Percentiles rank a stretch among this genome's conserved stretches.
Evolutionary conservation across 2,329 filamentous ascomycete species (phyloP).

Genomic region (Fusarium multiceps): DNA sequence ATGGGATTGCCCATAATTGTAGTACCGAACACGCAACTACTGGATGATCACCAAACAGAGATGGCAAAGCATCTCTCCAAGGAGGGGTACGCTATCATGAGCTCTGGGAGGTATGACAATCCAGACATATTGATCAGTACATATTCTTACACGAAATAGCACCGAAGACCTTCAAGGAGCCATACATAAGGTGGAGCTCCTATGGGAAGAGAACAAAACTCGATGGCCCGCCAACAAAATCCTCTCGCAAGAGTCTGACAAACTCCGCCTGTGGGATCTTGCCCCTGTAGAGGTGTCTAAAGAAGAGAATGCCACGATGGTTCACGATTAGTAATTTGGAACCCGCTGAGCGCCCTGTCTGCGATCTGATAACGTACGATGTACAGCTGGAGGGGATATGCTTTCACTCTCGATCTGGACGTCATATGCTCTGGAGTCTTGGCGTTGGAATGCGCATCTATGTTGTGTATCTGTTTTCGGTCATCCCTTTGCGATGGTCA

Average conservation of each 20-base stretch:
- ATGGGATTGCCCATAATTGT: slow-evolving; percentile 83
- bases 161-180: slow-evolving; percentile 50
- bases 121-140: neutral
- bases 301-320: slow-evolving; percentile 54
- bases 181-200: slow-evolving; percentile 52
- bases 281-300: slow-evolving; percentile 47
- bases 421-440: slow-evolving; percentile 26
- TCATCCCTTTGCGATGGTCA: slow-evolving; percentile 8
- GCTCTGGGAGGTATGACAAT: slow-evolving; percentile 69
- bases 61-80: slow-evolving; percentile 80
- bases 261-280: slow-evolving; percentile 52
- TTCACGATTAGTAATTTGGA: slow-evolving; percentile 52
- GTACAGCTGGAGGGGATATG: neutral
- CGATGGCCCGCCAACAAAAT: slow-evolving; percentile 51
- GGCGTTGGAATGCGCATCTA: slow-evolving; percentile 29
- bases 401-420: neutral
- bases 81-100: slow-evolving; percentile 81
- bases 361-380: neutral
- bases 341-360: slow-evolving; percentile 5
- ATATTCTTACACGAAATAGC: slow-evolving; percentile 31
- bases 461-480: slow-evolving; percentile 14
- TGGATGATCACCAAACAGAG: slow-evolving; percentile 92
- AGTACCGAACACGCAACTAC: slow-evolving; percentile 83
- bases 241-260: slow-evolving; percentile 23
- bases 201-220: slow-evolving; percentile 51